Conservation (phyloP, 306 rosid species). For the Dalbergia cochinchinensis region DNA sequence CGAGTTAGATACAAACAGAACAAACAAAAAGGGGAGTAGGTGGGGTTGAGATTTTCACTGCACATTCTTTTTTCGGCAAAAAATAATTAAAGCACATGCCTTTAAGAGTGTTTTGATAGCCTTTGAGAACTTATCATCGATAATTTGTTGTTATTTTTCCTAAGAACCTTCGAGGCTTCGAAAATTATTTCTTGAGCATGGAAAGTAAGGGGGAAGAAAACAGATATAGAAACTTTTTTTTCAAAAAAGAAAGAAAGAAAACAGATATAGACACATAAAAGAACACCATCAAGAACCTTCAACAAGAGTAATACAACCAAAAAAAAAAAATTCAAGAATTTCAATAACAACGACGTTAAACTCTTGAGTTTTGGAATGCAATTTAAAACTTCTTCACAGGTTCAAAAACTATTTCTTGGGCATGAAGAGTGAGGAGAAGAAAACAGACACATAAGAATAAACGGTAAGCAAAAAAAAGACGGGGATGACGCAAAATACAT, state of each 20-base stretch:
- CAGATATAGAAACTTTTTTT: too few relatives aligned
- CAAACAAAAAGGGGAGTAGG: neutral
- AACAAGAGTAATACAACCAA: too few relatives aligned
- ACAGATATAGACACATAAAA: neutral
- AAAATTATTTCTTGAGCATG: too few relatives aligned
- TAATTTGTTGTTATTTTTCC: too few relatives aligned
- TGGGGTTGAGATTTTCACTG: neutral
- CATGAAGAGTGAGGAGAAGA: neutral
- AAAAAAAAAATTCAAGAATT: neutral
- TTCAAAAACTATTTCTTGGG: neutral
- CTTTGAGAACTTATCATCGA: too few relatives aligned
- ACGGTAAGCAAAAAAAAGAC: neutral
- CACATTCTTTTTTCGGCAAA: too few relatives aligned
- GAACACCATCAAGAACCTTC: neutral
- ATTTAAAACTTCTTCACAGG: constrained; percentile 13
- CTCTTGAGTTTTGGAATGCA: neutral
- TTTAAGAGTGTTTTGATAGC: too few relatives aligned
- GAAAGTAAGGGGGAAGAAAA: too few relatives aligned
- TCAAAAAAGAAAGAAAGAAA: too few relatives aligned
- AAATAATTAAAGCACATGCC: too few relatives aligned
- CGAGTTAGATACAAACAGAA: constrained; percentile 7
- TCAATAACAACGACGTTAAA: neutral
- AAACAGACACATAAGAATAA: neutral
- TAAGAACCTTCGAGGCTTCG: too few relatives aligned
- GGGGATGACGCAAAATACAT: constrained; percentile 38